Percentiles rank a stretch among this genome's conserved stretches.
Conservation (phyloP, 352 stramenopile species). For the Plasmopara viticola region DNA sequence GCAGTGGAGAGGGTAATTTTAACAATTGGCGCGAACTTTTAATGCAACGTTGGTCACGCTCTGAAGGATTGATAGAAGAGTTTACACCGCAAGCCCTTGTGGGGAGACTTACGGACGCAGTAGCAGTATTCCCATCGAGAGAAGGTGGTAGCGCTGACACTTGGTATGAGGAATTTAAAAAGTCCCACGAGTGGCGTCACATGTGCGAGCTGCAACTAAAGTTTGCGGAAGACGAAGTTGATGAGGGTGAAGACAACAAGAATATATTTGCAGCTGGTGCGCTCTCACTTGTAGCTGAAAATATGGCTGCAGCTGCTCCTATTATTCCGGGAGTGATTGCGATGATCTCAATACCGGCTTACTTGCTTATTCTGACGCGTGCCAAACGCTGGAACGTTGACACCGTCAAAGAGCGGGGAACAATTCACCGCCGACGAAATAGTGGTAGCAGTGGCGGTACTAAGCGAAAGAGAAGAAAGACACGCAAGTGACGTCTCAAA, state of each 20-base stretch:
- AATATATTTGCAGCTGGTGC: constrained; percentile 5
- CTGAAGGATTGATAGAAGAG: constrained; percentile 29
- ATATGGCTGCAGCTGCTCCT: constrained; percentile 8
- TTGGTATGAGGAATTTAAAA: constrained; percentile 11
- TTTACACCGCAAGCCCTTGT: constrained; percentile 71
- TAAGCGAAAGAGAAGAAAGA: constrained; percentile 24
- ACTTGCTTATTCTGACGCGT: constrained; percentile 20
- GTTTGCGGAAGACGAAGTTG: constrained; percentile 2
- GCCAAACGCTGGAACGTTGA: constrained; percentile 27
- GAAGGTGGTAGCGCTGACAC: constrained; percentile 6
- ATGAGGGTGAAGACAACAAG: neutral
- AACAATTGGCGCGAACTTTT: constrained; percentile 51
- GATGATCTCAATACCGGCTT: constrained; percentile 22
- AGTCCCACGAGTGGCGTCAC: constrained; percentile 23
- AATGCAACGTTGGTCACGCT: constrained; percentile 40
- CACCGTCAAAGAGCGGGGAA: constrained; percentile 12
- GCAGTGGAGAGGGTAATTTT: neutral
- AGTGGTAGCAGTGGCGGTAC: constrained; percentile 8
- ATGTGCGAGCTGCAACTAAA: constrained; percentile 22
- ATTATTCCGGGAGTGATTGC: constrained; percentile 13
- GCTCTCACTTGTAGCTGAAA: constrained; percentile 11
- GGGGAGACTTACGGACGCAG: constrained; percentile 40
- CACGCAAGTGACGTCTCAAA: constrained; percentile 14
- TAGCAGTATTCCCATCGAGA: constrained; percentile 24
- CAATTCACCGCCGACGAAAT: constrained; percentile 21